These are phyloP conservation scores for Sugiyamaella floridensis DNA, from an alignment of 805 yeast species.

Conservation along the genomic window DNA sequence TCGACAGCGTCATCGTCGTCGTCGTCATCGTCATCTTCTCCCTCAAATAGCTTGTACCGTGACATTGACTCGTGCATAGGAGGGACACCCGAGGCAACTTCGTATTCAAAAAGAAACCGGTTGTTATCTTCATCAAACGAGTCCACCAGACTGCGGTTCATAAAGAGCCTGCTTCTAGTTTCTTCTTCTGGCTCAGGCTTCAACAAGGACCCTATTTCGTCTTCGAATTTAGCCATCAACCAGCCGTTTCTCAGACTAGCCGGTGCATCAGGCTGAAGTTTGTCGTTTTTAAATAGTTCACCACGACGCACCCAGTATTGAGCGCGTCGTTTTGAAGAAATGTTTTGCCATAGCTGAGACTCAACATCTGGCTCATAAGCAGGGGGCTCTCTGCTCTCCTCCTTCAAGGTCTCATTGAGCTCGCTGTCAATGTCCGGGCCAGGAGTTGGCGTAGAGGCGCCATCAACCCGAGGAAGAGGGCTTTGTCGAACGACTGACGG, in stretches of 20 bases:
- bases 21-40: constrained; percentile 48
- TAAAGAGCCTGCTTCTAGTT: constrained; percentile 10
- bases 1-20: constrained; percentile 38
- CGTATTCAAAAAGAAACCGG: constrained; percentile 60
- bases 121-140: constrained; percentile 31
- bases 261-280: constrained; percentile 56
- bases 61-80: constrained; percentile 37
- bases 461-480: constrained; percentile 1
- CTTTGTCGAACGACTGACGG: constrained; percentile 3
- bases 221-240: constrained; percentile 54
- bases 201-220: constrained; percentile 22
- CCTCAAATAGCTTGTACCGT: constrained; percentile 39
- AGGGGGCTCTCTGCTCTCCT: constrained; percentile 5
- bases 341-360: constrained; percentile 73
- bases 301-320: constrained; percentile 65
- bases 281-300: constrained; percentile 52
- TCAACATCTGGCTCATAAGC: constrained; percentile 51
- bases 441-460: constrained; percentile 7
- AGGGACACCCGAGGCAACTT: constrained; percentile 75
- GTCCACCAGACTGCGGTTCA: constrained; percentile 17
- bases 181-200: constrained; percentile 15
- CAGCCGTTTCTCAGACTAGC: constrained; percentile 61
- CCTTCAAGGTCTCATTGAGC: constrained; percentile 8
- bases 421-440: constrained; percentile 15
- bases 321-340: constrained; percentile 73